Evolutionary conservation across 768 basidiomycete genomes (phyloP), one percentile per base, ranked within the genome.

Genomic region (Tulasnella sp.): DNA sequence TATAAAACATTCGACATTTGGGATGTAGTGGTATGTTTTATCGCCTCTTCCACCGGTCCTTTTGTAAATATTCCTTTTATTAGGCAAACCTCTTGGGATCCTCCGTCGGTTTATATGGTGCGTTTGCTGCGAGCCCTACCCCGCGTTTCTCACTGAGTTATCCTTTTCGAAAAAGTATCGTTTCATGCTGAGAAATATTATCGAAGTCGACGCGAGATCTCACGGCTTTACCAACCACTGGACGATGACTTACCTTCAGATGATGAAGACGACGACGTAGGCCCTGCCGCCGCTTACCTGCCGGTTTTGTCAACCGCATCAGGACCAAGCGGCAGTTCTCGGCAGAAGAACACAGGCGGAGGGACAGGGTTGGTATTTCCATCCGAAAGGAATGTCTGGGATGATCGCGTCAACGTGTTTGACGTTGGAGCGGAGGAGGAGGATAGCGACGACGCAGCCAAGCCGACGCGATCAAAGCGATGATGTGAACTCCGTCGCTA

Each of bases 1-100:
- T 72, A 77, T 60, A 83, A 83, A 61, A 68, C 73, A 48, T 85
- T 90, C 59, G 74, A 87, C 46, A 64, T 76, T 39, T 80, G 80
- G 34, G 82, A 88, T 65, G 67, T 89, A 28, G 66, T 78, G 53
- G 86, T 89, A 46, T 52, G 75, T 66, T n/a, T 19, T 64, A 57
- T 3, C 42, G 44, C 33, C 47, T 22, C 34, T 19, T 19, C 39
- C 58, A 46, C 47, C 16, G 55, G 45, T 48, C 29, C 45, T 48
- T 57, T 45, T 56, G 49, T 27, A 2, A 20, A 25, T 13, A 34
- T 35, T 54, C 24, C 43, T 48, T 7, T 51, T 5, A 10, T 12
- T 55, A 89, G 87, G 87, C 87, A 13, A 90, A 90, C 61, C 63
- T 87, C 22, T 63, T 81, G 12, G 87, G 87, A 29, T 82, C 83